Base-by-base conservation (phyloP, 192 early-diverging fungal genomes). In the Gigaspora rosea region DNA sequence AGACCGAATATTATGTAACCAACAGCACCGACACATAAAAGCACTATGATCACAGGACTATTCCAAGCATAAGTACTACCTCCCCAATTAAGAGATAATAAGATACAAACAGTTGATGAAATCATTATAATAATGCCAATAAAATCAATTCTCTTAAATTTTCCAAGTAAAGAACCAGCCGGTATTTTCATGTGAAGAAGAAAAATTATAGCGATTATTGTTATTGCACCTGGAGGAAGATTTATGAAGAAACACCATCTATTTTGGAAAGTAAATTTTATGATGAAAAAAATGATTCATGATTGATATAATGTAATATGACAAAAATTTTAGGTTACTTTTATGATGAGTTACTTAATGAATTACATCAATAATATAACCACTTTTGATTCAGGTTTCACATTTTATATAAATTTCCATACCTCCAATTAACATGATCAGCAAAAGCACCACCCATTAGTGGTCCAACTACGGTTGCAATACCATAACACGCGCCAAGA, bases 61-160 rank as follows among this genome's bases (percentile, higher is more conserved):
- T 80, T 84, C 95, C 94, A 96, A 3, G 83, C 82, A 73, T 88
- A 93, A 18, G 82, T 63, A 71, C 82, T 84, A 18, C 94, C 95
- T 65, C 92, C 95, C 80, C 89, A 87, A 80, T 92, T 89, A 3
- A 97, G 78, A 8, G 92, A 90, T 61, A 93, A 76, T 57, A 95
- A 81, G 46, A 97, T 66, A 27, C 27, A 27, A 27, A 27, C 27
- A 27, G 27, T 27, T 27, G 27, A 27, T 0, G 27, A 27, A 27
- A 27, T 27, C 27, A 27, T 27, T 27, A 27, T 27, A 27, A 27
- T 27, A 27, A 27, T 27, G 27, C 27, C 27, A 27, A 27, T 27
- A 27, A 27, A 27, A 27, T 27, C 27, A 27, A 27, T 27, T 27
- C 27, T 27, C 27, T 27, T 27, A 27, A 27, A 27, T 27, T 27